These are phyloP conservation scores for Blepharisma undulans DNA, from an alignment of 169 alveolate species.

Conservation along the genomic window DNA sequence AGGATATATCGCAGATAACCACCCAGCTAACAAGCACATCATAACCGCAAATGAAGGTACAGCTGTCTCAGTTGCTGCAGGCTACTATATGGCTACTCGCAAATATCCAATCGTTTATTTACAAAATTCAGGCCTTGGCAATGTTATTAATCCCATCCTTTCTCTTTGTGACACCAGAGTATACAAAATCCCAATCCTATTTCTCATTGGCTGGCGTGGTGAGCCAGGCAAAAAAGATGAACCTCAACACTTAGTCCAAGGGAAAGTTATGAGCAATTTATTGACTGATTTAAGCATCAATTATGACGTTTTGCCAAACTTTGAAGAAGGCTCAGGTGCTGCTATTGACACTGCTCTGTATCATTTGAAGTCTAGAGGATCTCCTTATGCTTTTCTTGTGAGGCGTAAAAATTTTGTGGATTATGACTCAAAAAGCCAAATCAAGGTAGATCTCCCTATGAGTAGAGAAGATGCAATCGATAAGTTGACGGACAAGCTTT, in stretches of 20 bases:
- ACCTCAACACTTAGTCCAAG: conserved; percentile 76
- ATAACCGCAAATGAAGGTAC: conserved; percentile 79
- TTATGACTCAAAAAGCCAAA: conserved; percentile 47
- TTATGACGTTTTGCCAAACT: conserved; percentile 68
- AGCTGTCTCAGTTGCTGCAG: conserved; percentile 75
- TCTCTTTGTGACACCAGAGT: conserved; percentile 71
- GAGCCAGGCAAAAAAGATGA: conserved; percentile 83
- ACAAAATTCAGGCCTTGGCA: conserved; percentile 79
- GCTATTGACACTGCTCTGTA: conserved; percentile 58
- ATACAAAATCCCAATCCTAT: conserved; percentile 75
- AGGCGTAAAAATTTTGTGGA: conserved; percentile 61
- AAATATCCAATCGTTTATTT: conserved; percentile 75
- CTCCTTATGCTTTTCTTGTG: conserved; percentile 64
- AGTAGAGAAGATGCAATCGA: conserved; percentile 69
- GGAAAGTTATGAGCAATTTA: conserved; percentile 60
- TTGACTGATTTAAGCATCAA: conserved; percentile 67
- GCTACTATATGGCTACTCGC: conserved; percentile 72
- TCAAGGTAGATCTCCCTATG: conserved; percentile 45
- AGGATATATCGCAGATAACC: conserved; percentile 44
- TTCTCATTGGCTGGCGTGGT: conserved; percentile 82
- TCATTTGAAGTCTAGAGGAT: conserved; percentile 48
- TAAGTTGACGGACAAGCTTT: conserved; percentile 10
- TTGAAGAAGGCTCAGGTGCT: conserved; percentile 63
- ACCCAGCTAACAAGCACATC: conserved; percentile 60
- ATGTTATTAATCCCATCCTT: conserved; percentile 73